Evolutionary conservation across 2,329 filamentous ascomycete genomes (phyloP), one percentile per base, ranked within the genome.

Genomic region (Lachnellula suecica): DNA sequence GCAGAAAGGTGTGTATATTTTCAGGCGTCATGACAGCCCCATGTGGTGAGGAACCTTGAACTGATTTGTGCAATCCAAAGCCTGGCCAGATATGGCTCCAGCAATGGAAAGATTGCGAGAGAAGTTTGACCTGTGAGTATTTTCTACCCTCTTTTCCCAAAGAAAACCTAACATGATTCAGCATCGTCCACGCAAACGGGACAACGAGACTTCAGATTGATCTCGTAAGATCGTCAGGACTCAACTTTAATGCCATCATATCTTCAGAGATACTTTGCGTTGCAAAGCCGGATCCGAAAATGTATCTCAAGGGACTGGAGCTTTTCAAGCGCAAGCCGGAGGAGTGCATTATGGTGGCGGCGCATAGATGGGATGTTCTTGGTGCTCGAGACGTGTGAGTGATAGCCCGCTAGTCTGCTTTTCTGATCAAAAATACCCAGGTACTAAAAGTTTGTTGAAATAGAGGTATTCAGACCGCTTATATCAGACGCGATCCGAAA

Each of bases 181-280:
- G 35, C 19, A 75, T 79, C 47, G 79, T 82, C 4, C 71, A 76
- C 44, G 79, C 78, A 5, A 83, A 83, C 51, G 79, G 79, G 0
- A 81, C 77, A 0, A 77, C 75, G 2, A 72, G 79, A 15, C 67
- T 82, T 1, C 79, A 82, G 57, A 71, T 83, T 2, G 77, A 83
- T 59, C 68, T 83, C 2, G 66, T 65, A 1, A 66, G 69, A 24
- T 80, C 72, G 0, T 75, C 78, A 1, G 73, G 71, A 0, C 59
- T 82, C 41, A 58, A 54, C 1, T 82, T 82, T 64, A 63, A 79
- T 54, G 75, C 77, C 71, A 57, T 83, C 1, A 76, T 82, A 49
- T 81, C 77, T 0, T 77, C 74, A 31, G 70, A 82, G 63, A 64
- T 82, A 2, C 57, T 82, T 0, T 75, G 75, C 0, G 58, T 72